Base-by-base conservation (phyloP, 305 asterid species). In the Fraxinus paxiana region DNA sequence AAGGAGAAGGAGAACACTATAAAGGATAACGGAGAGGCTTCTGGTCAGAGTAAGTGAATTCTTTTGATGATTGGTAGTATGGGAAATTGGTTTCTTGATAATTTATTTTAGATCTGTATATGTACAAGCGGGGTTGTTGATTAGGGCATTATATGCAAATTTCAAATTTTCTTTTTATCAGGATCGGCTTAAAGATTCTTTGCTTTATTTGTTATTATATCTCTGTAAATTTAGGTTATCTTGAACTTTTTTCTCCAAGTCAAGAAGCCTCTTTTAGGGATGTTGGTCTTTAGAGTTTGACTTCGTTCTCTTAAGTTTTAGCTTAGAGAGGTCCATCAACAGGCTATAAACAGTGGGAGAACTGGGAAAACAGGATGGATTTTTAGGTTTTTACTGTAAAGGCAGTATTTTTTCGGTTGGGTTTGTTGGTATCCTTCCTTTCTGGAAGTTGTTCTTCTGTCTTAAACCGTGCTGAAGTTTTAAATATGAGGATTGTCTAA, bases 21-120 rank as follows among this genome's bases (percentile, higher is more conserved):
- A 54, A 54, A 17, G 63, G 24, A n/a, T 51, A 51, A 51, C 24
- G 81, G 69, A 48, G 75, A 76, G 5, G 75, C 79, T 65, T 35
- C 80, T 33, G 80, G 69, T n/a, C 83, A 78, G 83, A 88, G 93
- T 90, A 85, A 84, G 93, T 80, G 37, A 37, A 54, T 26, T 73
- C 43, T 43, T 38, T 31, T 13, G 6, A 28, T 54, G 73, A 77
- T 69, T 31, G 22, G 75, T 69, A 5, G 10, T 30, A 15, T 30
- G 43, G 10, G 5, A 6, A 69, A 69, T 69, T 69, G 12, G 20
- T 69, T 31, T 69, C 12, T 69, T 31, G 75, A 69, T 69, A 6
- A 28, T 12, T 30, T 69, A 69, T 28, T 31, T 69, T 69, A 13
- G 75, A 69, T 69, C 75, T 69, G 43, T 69, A 15, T 5, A 69